Percentiles rank a stretch among this genome's conserved stretches.
Evolutionary conservation across 192 early-diverging fungal genomes (phyloP).

Genomic region (Endogone sp.): DNA sequence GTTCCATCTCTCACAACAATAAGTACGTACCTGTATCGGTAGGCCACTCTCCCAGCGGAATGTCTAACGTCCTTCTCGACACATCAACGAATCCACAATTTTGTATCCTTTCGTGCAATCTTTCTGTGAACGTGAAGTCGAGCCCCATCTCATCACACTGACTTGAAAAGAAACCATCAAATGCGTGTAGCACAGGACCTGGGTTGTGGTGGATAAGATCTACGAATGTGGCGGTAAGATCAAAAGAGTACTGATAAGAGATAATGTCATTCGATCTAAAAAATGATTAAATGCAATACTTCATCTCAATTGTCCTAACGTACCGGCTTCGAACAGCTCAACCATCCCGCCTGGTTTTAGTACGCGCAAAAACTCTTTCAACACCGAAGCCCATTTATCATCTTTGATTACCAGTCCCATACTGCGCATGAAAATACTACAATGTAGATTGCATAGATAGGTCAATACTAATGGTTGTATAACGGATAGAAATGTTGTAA

Average conservation of each 20-base stretch:
- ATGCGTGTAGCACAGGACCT: constrained; percentile 23
- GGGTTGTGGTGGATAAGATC: constrained; percentile 31
- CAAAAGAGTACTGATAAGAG: neutral
- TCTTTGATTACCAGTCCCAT: constrained; percentile 20
- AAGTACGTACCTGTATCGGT: constrained; percentile 20
- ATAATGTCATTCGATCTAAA: neutral
- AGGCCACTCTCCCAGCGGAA: constrained; percentile 36
- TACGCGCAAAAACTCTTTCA: constrained; percentile 26
- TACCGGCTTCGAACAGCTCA: constrained; percentile 26
- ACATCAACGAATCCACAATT: constrained; percentile 16
- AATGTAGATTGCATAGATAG: neutral
- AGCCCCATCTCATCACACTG: constrained; percentile 16
- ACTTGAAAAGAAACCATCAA: constrained; percentile 14
- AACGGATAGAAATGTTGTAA: neutral
- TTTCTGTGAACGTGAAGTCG: constrained; percentile 12
- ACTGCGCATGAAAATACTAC: constrained; percentile 26
- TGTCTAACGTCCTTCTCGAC: constrained; percentile 20
- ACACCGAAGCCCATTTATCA: constrained; percentile 18
- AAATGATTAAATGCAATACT: too few species aligned
- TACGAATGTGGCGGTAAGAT: too few species aligned
- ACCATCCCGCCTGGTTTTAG: constrained; percentile 23
- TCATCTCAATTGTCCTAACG: too few species aligned
- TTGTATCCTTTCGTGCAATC: constrained; percentile 4
- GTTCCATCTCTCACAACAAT: neutral
- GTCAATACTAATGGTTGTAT: neutral